Evolutionary conservation across 2,329 filamentous ascomycete species (phyloP), one percentile per base, ranked within the genome.

Genomic region (Trichoderma sp.): DNA sequence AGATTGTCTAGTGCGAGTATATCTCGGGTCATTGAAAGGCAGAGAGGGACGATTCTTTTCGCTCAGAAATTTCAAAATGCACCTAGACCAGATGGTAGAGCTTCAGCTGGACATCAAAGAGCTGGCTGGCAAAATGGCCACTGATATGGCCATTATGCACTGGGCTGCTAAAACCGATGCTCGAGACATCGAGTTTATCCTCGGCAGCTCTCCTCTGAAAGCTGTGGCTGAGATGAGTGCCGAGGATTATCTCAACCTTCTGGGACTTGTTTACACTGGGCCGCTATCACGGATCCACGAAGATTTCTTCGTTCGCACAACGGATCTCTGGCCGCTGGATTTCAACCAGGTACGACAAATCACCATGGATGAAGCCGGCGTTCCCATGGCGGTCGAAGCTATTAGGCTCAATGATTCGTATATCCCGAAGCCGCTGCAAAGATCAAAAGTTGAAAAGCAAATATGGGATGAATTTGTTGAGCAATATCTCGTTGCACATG

Each of bases 21-120:
- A 75, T 24, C 73, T 76, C 5, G 74, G 74, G 2, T 71, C 70
- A 3, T 37, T 55, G 2, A 30, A 66, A 43, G 66, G 63, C 13
- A 68, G 16, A 26, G 26, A 43, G 1, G 55, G 28, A 2, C 65
- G 34, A 4, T 75, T 73, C 69, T 77, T 74, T 51, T 76, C 74
- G 1, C 73, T 80, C 0, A 68, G 76, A 0, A 79, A 80, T 69
- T 77, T 79, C 59, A 75, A 78, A 39, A 34, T 80, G 7, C 75
- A 77, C 13, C 70, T 80, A 1, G 74, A 77, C 28, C 76, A 78
- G 24, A 71, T 79, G 70, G 4, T 71, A 0, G 72, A 75, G 0
- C 66, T 79, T 0, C 28, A 68, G 0, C 51, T 80, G 0, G 70
- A 76, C 2, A 65, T 74, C 6, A n/a, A 72, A 0, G 30, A 28